Percentiles rank a stretch among this genome's conserved stretches.
Conservation (phyloP, 176 grass and related monocot genomes). For the Carex pumila region DNA sequence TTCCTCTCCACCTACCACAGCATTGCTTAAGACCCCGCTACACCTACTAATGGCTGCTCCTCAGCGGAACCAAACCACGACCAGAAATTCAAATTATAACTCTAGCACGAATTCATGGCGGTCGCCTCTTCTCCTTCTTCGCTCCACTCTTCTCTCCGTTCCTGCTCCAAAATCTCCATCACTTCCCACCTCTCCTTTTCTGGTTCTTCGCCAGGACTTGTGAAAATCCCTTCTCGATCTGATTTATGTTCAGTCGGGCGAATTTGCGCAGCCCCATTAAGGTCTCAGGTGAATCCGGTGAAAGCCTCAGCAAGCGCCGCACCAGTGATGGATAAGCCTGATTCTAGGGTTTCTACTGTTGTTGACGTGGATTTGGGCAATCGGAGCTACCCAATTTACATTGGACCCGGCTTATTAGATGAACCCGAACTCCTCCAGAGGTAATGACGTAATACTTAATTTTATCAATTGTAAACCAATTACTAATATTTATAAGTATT, state of each 20-base stretch:
- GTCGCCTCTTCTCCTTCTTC: neutral
- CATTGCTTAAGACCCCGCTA: neutral
- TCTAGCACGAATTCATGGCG: neutral
- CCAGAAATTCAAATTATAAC: neutral
- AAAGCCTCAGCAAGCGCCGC: constrained; percentile 34
- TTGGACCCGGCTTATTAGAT: constrained; percentile 67
- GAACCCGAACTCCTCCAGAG: constrained; percentile 84
- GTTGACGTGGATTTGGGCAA: constrained; percentile 87
- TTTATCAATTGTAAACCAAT: neutral
- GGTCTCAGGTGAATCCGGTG: neutral
- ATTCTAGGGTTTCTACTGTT: constrained; percentile 62
- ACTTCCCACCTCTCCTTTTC: constrained; percentile 4
- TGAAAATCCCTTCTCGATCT: constrained; percentile 2
- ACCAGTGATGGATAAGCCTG: constrained; percentile 48
- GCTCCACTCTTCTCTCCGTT: constrained; percentile 14
- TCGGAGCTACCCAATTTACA: constrained; percentile 98
- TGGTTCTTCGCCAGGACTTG: neutral
- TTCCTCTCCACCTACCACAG: constrained; percentile 12
- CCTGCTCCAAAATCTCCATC: neutral
- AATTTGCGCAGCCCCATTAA: neutral
- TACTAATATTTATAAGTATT: neutral
- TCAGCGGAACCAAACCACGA: neutral
- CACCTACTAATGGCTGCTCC: constrained; percentile 12
- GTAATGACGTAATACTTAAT: constrained; percentile 23
- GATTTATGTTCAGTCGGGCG: neutral